A percentile compares a stretch with the other conserved stretches of the same genome.
Conservation (phyloP, 169 alveolate genomes). For the Eimeria necatrix region DNA sequence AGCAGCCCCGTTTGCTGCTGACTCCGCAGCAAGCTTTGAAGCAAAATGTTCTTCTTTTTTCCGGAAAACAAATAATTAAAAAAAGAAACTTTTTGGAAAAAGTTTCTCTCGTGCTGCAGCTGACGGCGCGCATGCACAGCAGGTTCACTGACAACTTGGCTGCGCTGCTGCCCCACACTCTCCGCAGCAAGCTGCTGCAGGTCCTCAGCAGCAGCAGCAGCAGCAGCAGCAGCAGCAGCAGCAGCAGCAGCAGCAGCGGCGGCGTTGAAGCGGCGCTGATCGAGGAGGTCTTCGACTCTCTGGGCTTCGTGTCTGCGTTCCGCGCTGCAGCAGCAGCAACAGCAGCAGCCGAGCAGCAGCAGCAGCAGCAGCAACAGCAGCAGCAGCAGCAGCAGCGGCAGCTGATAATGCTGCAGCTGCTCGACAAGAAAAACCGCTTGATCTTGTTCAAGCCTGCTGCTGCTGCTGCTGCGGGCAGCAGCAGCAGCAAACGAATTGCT, state of each 20-base stretch:
- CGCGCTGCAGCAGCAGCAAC: too few relatives aligned
- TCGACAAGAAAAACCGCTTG: background rate
- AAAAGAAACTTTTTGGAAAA: background rate
- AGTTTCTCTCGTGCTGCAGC: background rate
- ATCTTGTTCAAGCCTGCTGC: background rate
- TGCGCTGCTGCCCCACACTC: background rate
- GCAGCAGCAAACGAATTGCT: too few relatives aligned
- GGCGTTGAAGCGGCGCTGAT: too few relatives aligned
- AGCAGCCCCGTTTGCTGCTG: background rate
- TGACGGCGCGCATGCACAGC: background rate
- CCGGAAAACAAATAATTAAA: background rate
- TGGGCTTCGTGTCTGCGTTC: too few relatives aligned
- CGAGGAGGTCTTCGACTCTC: background rate
- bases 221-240: too few relatives aligned
- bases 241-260: too few relatives aligned
- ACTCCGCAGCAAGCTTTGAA: background rate
- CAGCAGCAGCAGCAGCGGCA: too few relatives aligned
- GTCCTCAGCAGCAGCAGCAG: background rate
- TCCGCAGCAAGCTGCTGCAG: background rate
- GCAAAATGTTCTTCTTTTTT: background rate
- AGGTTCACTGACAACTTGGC: background rate
- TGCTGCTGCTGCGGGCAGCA: too few relatives aligned
- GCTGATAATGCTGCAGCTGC: background rate
- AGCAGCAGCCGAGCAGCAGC: too few relatives aligned
- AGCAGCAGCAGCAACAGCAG: too few relatives aligned